A percentile compares a stretch with the other conserved stretches of the same genome.
These are phyloP conservation scores for Auricularia cornea DNA, from an alignment of 768 basidiomycete species.

Conservation along the genomic window DNA sequence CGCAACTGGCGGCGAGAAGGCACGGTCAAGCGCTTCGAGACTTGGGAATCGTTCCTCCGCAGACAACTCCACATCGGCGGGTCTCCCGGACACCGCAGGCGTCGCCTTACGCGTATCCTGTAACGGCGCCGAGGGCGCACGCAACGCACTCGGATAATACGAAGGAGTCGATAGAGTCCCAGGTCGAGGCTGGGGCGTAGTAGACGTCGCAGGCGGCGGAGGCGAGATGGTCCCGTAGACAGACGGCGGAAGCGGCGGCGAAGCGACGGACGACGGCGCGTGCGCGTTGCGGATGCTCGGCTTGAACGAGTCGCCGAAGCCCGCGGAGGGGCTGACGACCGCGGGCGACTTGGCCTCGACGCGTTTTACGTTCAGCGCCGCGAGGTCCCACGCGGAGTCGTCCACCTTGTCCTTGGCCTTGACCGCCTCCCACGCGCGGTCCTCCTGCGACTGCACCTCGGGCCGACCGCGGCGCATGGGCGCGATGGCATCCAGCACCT, in stretches of 20 bases:
- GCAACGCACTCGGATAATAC: background rate
- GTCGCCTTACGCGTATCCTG: slow-evolving; percentile 26
- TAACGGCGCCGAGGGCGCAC: background rate
- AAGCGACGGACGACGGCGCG: background rate
- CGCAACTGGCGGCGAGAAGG: slow-evolving; percentile 24
- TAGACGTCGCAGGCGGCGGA: slow-evolving; percentile 4
- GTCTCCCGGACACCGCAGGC: slow-evolving; percentile 22
- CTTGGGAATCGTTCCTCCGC: slow-evolving; percentile 79
- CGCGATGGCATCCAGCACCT: slow-evolving; percentile 69
- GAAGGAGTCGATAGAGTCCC: background rate
- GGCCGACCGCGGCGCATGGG: slow-evolving; percentile 72
- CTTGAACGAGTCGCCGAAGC: slow-evolving; percentile 55
- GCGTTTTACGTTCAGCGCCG: slow-evolving; percentile 11
- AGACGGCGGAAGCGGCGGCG: background rate
- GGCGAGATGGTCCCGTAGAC: background rate
- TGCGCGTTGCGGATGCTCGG: background rate
- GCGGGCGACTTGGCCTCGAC: slow-evolving; percentile 11
- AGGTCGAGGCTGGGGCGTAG: slow-evolving; percentile 2
- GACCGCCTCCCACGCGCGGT: slow-evolving; percentile 40
- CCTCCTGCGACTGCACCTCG: slow-evolving; percentile 31
- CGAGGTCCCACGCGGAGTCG: background rate
- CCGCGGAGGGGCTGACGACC: slow-evolving; percentile 7
- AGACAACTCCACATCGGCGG: slow-evolving; percentile 26
- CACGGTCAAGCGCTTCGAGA: slow-evolving; percentile 71
- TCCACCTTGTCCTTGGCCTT: slow-evolving; percentile 14